Evolutionary conservation across 177 flowering plant genomes (phyloP).

Genomic region (Tripterygium wilfordii): DNA sequence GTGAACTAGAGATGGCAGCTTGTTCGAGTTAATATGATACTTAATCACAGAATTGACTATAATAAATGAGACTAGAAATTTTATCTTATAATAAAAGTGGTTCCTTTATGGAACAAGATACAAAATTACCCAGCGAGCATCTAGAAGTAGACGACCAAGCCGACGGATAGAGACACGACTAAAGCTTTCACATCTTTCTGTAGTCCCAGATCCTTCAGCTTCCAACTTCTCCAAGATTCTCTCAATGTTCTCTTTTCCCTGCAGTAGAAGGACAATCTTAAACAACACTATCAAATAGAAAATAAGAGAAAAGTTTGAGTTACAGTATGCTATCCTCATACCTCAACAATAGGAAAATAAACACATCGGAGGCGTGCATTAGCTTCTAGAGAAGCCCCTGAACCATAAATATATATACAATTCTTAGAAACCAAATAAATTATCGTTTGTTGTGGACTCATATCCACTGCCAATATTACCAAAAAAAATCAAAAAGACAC

Average conservation of each 20-base stretch:
- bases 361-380: conserved; percentile 76
- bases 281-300: no score
- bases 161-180: conserved; percentile 67
- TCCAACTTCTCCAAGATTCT: conserved; percentile 50
- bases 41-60: no score
- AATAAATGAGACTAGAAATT: not conserved
- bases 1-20: no score
- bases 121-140: conserved; percentile 76
- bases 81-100: not conserved
- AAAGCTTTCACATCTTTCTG: conserved; percentile 45
- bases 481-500: not conserved
- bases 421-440: not conserved
- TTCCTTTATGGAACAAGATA: not conserved
- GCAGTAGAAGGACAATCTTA: no score
- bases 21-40: no score
- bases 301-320: not conserved
- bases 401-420: conserved; percentile 23
- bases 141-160: conserved; percentile 85
- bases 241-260: conserved; percentile 75
- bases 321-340: conserved; percentile 10
- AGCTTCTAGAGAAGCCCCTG: conserved; percentile 30
- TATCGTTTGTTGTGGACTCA: not conserved
- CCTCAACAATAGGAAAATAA: conserved; percentile 69
- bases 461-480: not conserved
- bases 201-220: conserved; percentile 24